A percentile compares a stretch with the other conserved stretches of the same genome.
phyloP scores from a whole-genome alignment of 305 asterid species.

The Fraxinus baroniana region DNA sequence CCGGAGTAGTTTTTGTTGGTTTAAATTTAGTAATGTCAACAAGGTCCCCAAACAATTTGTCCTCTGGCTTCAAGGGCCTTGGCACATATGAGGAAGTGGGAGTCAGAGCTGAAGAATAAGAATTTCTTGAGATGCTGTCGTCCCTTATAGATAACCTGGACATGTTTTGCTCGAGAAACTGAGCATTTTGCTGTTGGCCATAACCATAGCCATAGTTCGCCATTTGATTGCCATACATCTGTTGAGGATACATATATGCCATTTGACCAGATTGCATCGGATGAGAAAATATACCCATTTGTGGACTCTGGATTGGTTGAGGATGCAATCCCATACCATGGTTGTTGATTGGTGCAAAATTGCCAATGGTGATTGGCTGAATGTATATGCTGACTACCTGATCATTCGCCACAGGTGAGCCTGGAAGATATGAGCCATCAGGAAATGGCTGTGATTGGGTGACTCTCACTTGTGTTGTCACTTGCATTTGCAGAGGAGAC shows the following conservation, averaged over 20 bases:
- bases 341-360: conserved; percentile 22
- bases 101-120: conserved; percentile 36
- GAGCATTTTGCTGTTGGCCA: conserved; percentile 64
- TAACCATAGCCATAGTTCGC: conserved; percentile 37
- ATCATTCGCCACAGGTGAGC: conserved; percentile 38
- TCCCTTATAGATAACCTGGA: conserved; percentile 74
- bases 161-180: conserved; percentile 65
- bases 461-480: conserved; percentile 32
- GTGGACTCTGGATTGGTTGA: conserved; percentile 31
- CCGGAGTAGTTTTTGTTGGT: conserved; percentile 49
- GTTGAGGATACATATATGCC: background rate
- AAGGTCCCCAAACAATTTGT: conserved; percentile 94
- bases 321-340: conserved; percentile 32
- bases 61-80: conserved; percentile 74
- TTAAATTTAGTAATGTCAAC: conserved; percentile 88
- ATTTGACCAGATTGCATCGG: conserved; percentile 5
- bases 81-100: conserved; percentile 51
- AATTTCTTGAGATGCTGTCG: conserved; percentile 43
- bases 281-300: conserved; percentile 35
- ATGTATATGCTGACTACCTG: conserved; percentile 42
- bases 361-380: conserved; percentile 39
- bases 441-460: conserved; percentile 38
- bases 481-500: conserved; percentile 46
- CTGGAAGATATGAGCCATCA: conserved; percentile 39
- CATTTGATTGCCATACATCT: conserved; percentile 1